Percentiles rank a stretch among this genome's conserved stretches.
Conservation (phyloP, 2,329 filamentous ascomycete genomes). For the Neonectria punicea region DNA sequence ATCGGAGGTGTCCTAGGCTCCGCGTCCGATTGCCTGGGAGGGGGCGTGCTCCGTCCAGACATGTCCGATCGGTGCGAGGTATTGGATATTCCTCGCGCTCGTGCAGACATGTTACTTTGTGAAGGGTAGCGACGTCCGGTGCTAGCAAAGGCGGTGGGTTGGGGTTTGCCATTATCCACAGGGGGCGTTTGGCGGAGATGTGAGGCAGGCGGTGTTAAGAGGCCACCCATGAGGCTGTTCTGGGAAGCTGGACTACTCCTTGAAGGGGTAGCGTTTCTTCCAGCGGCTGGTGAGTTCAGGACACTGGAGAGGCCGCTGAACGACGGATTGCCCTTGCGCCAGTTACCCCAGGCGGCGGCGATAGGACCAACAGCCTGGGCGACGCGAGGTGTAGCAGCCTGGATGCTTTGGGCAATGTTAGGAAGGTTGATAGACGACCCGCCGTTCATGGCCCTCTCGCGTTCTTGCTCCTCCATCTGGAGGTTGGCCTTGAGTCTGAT, state of each 20-base stretch:
- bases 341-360: slow-evolving; percentile 96
- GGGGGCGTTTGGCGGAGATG: slow-evolving; percentile 72
- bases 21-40: slow-evolving; percentile 50
- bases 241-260: slow-evolving; percentile 64
- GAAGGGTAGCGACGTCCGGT: slow-evolving; percentile 68
- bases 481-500: slow-evolving; percentile 94
- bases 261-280: slow-evolving; percentile 67
- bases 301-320: slow-evolving; percentile 61
- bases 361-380: slow-evolving; percentile 81
- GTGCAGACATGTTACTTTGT: slow-evolving; percentile 47
- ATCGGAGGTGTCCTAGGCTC: slow-evolving; percentile 69
- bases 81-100: slow-evolving; percentile 45
- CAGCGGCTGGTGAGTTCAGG: slow-evolving; percentile 55
- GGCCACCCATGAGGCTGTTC: slow-evolving; percentile 75
- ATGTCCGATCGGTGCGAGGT: slow-evolving; percentile 42
- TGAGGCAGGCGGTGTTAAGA: slow-evolving; percentile 90
- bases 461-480: slow-evolving; percentile 98
- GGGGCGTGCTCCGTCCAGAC: slow-evolving; percentile 47
- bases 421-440: slow-evolving; percentile 75
- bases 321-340: slow-evolving; percentile 77
- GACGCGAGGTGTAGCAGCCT: slow-evolving; percentile 83
- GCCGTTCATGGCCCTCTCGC: slow-evolving; percentile 82
- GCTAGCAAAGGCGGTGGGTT: slow-evolving; percentile 70
- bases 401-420: slow-evolving; percentile 80
- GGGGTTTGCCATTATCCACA: slow-evolving; percentile 49